These are phyloP conservation scores for Talaromyces stipitatus DNA, from an alignment of 495 filamentous ascomycete species.

Conservation along the genomic window DNA sequence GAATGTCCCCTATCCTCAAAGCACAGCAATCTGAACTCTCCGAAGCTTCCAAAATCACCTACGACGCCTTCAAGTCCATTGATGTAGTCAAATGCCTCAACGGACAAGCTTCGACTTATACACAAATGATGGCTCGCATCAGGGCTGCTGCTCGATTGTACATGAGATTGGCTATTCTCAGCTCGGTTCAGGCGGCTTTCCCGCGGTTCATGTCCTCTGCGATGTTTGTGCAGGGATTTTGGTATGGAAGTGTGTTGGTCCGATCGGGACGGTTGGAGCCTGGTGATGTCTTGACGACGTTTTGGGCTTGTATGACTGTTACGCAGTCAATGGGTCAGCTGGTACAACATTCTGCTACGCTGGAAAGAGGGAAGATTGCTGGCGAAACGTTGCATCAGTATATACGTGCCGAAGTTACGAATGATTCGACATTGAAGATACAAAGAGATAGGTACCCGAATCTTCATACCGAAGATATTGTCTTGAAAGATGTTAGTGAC, in stretches of 20 bases:
- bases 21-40: slow-evolving; percentile 62
- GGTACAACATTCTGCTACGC: slow-evolving; percentile 62
- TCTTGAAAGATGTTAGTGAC: slow-evolving; percentile 57
- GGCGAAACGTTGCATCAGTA: slow-evolving; percentile 47
- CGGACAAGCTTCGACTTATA: slow-evolving; percentile 60
- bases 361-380: slow-evolving; percentile 77
- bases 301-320: slow-evolving; percentile 72
- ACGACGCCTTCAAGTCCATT: slow-evolving; percentile 62
- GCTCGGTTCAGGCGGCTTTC: slow-evolving; percentile 62
- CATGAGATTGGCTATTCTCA: slow-evolving; percentile 55
- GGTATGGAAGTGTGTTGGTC: slow-evolving; percentile 70
- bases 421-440: slow-evolving; percentile 9
- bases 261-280: slow-evolving; percentile 44
- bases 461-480: slow-evolving; percentile 34
- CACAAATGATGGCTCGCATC: slow-evolving; percentile 54
- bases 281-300: slow-evolving; percentile 73
- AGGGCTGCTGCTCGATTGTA: slow-evolving; percentile 56
- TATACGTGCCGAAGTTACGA: background rate
- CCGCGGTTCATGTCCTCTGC: slow-evolving; percentile 64
- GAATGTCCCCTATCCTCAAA: slow-evolving; percentile 58
- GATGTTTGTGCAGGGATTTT: slow-evolving; percentile 90
- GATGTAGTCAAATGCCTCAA: slow-evolving; percentile 88
- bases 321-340: slow-evolving; percentile 66
- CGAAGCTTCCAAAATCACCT: slow-evolving; percentile 63
- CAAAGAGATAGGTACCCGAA: slow-evolving; percentile 8